These are phyloP conservation scores for Apiospora arundinis DNA, from an alignment of 2,329 filamentous ascomycete genomes.

Conservation along the genomic window DNA sequence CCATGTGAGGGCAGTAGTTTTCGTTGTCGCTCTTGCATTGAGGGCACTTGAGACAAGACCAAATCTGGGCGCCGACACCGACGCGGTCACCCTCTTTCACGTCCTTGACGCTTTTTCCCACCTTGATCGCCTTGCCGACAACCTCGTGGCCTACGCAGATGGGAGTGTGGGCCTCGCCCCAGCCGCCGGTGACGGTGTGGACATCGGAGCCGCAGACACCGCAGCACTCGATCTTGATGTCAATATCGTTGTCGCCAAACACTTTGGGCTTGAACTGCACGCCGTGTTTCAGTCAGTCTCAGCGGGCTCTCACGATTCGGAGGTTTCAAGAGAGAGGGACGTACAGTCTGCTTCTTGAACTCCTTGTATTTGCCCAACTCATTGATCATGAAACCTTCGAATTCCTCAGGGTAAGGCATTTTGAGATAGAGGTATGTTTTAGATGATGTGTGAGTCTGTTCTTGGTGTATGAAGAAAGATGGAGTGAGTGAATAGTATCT, in stretches of 20 bases:
- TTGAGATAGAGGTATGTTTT: slow-evolving; percentile 22
- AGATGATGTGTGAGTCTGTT: too few species aligned
- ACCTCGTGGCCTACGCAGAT: slow-evolving; percentile 66
- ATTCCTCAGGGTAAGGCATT: slow-evolving; percentile 40
- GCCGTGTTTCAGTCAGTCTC: neutral
- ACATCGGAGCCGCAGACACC: slow-evolving; percentile 64
- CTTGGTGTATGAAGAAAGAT: neutral
- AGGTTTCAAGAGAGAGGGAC: neutral
- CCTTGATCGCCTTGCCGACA: slow-evolving; percentile 56
- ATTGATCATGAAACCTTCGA: slow-evolving; percentile 41
- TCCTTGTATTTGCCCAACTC: slow-evolving; percentile 38
- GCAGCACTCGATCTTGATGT: slow-evolving; percentile 72
- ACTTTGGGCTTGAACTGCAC: slow-evolving; percentile 39
- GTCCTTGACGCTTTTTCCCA: slow-evolving; percentile 46
- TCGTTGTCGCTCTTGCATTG: slow-evolving; percentile 53
- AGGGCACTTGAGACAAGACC: slow-evolving; percentile 30
- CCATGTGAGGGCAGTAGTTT: slow-evolving; percentile 55
- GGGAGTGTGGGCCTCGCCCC: slow-evolving; percentile 43
- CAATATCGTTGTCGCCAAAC: slow-evolving; percentile 63
- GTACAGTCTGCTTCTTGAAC: slow-evolving; percentile 39
- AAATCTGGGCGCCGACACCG: slow-evolving; percentile 67
- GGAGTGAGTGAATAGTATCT: neutral
- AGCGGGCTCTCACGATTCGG: neutral
- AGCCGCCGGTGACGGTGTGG: slow-evolving; percentile 44
- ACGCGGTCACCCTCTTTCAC: slow-evolving; percentile 69